These are phyloP conservation scores for Phaeotremella skinneri DNA, from an alignment of 768 basidiomycete species.

Conservation along the genomic window DNA sequence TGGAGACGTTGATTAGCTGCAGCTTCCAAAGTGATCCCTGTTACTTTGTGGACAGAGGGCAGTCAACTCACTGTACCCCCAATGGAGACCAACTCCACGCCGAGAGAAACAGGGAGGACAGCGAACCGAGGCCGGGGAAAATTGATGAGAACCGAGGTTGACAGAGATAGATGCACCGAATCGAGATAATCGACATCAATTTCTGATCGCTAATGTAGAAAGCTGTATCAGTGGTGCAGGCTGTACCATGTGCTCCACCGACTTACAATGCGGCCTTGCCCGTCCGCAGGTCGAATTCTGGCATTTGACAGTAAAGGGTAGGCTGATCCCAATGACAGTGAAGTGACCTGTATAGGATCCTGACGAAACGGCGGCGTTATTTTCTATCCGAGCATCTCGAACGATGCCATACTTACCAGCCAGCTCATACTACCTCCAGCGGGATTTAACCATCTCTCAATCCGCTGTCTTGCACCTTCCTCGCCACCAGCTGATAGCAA, in stretches of 20 bases:
- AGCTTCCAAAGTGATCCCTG: too few relatives aligned
- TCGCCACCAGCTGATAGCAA: slow-evolving; percentile 70
- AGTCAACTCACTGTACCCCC: slow-evolving; percentile 62
- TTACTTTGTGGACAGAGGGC: too few relatives aligned
- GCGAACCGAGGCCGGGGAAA: slow-evolving; percentile 56
- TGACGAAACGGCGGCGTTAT: slow-evolving; percentile 47
- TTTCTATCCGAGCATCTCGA: not conserved
- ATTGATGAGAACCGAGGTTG: slow-evolving; percentile 54
- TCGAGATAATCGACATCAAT: slow-evolving; percentile 83
- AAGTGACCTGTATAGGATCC: slow-evolving; percentile 84
- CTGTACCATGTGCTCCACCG: not conserved
- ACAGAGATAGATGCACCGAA: slow-evolving; percentile 64
- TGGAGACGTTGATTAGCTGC: too few relatives aligned
- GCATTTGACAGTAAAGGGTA: slow-evolving; percentile 77
- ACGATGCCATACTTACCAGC: slow-evolving; percentile 39
- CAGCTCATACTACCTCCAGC: slow-evolving; percentile 62
- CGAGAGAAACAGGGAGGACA: slow-evolving; percentile 63
- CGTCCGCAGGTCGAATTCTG: slow-evolving; percentile 57
- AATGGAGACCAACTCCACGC: slow-evolving; percentile 83
- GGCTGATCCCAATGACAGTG: slow-evolving; percentile 74
- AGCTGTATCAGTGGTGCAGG: not conserved
- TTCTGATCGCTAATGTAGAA: slow-evolving; percentile 64
- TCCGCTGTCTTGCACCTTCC: slow-evolving; percentile 72
- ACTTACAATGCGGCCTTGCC: slow-evolving; percentile 51
- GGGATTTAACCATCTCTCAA: slow-evolving; percentile 78